Conservation (phyloP, 2,329 filamentous ascomycete species). For the Talaromyces islandicus region DNA sequence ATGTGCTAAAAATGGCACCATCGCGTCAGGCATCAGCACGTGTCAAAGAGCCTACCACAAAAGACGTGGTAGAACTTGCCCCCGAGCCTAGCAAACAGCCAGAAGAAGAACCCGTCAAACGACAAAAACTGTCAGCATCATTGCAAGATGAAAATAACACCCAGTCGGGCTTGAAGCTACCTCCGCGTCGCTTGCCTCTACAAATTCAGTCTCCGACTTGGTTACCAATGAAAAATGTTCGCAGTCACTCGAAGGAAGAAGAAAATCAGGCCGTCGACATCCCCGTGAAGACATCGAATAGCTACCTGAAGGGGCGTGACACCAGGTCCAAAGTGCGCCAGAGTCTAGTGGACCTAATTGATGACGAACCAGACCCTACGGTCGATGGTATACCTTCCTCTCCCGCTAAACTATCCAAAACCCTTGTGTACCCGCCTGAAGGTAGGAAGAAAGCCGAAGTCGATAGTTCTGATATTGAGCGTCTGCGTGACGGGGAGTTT, state of each 20-base stretch:
- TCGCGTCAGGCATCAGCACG: not conserved
- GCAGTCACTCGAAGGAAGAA: not conserved
- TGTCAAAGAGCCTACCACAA: slow-evolving; percentile 14
- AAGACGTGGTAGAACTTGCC: not conserved
- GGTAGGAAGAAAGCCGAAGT: slow-evolving; percentile 44
- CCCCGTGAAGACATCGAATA: slow-evolving; percentile 22
- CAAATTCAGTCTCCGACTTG: not conserved
- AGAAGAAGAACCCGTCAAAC: slow-evolving; percentile 14
- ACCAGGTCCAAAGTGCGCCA: slow-evolving; percentile 27
- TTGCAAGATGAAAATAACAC: slow-evolving; percentile 20
- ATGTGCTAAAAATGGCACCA: slow-evolving; percentile 8
- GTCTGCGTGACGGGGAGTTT: slow-evolving; percentile 77
- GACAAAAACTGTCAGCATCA: slow-evolving; percentile 25
- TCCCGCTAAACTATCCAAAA: slow-evolving; percentile 17
- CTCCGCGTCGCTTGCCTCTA: slow-evolving; percentile 8
- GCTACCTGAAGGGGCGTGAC: slow-evolving; percentile 10
- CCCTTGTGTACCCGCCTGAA: slow-evolving; percentile 39
- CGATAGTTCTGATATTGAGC: slow-evolving; percentile 47
- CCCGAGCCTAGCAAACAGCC: slow-evolving; percentile 8
- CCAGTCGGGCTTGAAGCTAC: slow-evolving; percentile 7
- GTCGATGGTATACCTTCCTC: not conserved
- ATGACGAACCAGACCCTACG: not conserved
- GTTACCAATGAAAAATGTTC: slow-evolving; percentile 8
- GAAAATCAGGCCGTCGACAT: slow-evolving; percentile 17
- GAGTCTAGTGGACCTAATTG: slow-evolving; percentile 8